These are phyloP conservation scores for Annulohypoxylon truncatum DNA, from an alignment of 2,329 filamentous ascomycete genomes.

Conservation along the genomic window DNA sequence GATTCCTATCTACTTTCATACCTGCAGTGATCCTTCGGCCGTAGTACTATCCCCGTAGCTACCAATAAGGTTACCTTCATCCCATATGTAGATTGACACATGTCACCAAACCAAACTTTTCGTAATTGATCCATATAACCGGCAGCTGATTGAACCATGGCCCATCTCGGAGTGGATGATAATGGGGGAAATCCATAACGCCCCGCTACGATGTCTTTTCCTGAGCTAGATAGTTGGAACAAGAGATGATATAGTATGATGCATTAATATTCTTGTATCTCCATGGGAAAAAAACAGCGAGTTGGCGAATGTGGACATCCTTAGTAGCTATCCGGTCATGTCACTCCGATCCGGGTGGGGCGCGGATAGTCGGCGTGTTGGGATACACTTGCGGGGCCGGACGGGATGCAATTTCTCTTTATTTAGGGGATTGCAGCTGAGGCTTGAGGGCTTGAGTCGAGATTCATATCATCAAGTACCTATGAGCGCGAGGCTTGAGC, in stretches of 20 bases:
- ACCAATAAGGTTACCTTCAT: slow-evolving; percentile 11
- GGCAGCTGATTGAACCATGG: slow-evolving; percentile 9
- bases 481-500: slow-evolving; percentile 26
- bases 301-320: background rate
- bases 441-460: slow-evolving; percentile 3
- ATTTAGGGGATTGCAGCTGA: background rate
- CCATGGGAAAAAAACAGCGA: background rate
- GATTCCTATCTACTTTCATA: background rate
- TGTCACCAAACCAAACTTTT: background rate
- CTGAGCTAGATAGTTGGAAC: background rate
- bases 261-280: background rate
- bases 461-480: background rate
- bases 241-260: background rate
- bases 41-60: slow-evolving; percentile 33
- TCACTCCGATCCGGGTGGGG: background rate
- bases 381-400: slow-evolving; percentile 5
- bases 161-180: background rate
- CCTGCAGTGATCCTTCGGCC: slow-evolving; percentile 6
- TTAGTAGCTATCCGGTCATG: background rate
- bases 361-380: background rate
- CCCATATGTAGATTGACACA: background rate
- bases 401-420: background rate
- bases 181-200: background rate
- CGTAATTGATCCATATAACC: background rate
- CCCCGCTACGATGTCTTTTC: background rate